Evolutionary conservation across 2,329 filamentous ascomycete species (phyloP).

Genomic region (Chaetomium sp.): DNA sequence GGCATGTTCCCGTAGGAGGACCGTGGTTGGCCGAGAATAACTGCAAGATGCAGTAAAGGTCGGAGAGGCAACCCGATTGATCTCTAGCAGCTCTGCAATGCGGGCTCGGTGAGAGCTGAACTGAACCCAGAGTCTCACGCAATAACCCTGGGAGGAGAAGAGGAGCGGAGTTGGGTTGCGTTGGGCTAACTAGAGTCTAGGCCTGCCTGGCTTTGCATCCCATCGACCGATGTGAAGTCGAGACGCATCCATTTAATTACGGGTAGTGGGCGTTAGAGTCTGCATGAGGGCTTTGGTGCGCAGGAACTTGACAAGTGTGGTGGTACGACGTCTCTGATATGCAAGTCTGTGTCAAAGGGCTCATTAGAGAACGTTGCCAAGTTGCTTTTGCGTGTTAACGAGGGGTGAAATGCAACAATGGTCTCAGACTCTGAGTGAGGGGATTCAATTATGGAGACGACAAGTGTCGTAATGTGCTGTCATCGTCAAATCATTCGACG

Average conservation of each 20-base stretch:
- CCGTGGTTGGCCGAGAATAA: background rate
- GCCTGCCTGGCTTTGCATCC: background rate
- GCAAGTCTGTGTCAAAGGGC: background rate
- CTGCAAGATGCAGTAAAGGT: background rate
- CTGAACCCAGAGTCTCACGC: background rate
- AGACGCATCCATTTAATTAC: background rate
- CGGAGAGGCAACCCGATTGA: background rate
- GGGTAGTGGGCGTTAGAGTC: background rate
- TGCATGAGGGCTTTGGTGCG: background rate
- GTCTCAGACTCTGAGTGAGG: background rate
- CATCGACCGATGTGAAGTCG: background rate
- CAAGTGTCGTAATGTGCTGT: background rate
- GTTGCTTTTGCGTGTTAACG: background rate
- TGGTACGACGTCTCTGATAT: background rate
- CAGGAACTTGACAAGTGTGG: background rate
- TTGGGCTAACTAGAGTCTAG: background rate
- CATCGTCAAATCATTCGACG: background rate
- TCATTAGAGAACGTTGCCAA: background rate
- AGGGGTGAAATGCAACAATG: background rate
- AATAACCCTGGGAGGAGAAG: background rate
- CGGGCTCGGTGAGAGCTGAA: background rate
- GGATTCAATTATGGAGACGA: background rate
- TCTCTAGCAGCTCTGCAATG: background rate
- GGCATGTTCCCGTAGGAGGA: background rate
- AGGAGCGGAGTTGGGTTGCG: background rate